Conservation (phyloP, 2,329 filamentous ascomycete species). For the Scopulariopsis brevicaulis region DNA sequence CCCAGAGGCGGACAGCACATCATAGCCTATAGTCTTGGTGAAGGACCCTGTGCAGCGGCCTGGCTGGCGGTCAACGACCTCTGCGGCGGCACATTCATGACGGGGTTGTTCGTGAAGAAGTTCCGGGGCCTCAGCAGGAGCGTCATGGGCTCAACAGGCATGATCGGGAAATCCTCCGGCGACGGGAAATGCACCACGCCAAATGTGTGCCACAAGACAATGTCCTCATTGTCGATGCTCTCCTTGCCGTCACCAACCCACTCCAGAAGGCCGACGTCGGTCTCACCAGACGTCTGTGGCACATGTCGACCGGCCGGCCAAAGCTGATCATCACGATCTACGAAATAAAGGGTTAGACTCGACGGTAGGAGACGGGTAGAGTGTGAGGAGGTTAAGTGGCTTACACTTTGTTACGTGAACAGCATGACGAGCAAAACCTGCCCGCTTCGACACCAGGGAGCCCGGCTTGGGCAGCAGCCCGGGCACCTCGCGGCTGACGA, state of each 20-base stretch:
- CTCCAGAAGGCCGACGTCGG: not conserved
- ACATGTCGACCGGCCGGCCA: not conserved
- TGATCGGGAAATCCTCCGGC: conserved; percentile 85
- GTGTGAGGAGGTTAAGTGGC: conserved; percentile 13
- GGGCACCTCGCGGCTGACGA: conserved; percentile 78
- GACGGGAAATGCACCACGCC: conserved; percentile 82
- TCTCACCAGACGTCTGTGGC: not conserved
- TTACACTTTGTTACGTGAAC: conserved; percentile 84
- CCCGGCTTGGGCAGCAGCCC: conserved; percentile 68
- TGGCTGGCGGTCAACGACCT: not conserved
- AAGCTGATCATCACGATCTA: conserved; percentile 62
- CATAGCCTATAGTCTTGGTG: not conserved
- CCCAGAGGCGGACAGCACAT: not conserved
- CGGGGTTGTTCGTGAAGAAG: conserved; percentile 74
- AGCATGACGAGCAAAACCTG: conserved; percentile 76
- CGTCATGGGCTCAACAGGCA: conserved; percentile 80
- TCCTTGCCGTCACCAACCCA: not conserved
- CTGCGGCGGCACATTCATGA: conserved; percentile 63
- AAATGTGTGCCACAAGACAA: conserved; percentile 95
- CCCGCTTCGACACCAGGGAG: conserved; percentile 78
- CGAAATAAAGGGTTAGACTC: not conserved
- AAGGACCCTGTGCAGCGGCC: not conserved
- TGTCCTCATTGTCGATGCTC: conserved; percentile 64
- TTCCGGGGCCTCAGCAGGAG: conserved; percentile 68
- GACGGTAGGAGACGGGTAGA: no score